A percentile compares a stretch with the other conserved stretches of the same genome.
Conservation (phyloP, 305 asterid species). For the Fraxinus sp. region DNA sequence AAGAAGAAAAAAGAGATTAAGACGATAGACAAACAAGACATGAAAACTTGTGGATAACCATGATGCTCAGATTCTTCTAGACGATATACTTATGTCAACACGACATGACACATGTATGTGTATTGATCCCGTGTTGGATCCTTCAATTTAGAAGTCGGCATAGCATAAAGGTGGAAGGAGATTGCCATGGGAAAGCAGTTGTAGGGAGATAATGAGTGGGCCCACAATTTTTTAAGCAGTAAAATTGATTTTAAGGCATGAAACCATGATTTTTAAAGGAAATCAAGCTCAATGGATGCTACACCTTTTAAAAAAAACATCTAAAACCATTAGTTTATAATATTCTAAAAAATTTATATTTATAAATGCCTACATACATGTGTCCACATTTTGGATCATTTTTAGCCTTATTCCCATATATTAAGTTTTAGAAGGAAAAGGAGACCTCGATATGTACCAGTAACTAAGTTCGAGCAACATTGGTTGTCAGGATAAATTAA, state of each 20-base stretch:
- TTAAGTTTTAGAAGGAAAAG: not conserved
- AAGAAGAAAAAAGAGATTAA: not conserved
- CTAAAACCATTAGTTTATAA: no score
- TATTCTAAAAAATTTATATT: no score
- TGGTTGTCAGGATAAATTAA: not conserved
- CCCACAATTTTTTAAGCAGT: not conserved
- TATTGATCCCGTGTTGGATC: not conserved
- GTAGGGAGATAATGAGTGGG: not conserved
- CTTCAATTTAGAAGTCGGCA: not conserved
- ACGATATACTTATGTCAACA: not conserved
- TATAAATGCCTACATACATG: no score
- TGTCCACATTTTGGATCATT: not conserved
- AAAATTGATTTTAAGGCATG: not conserved
- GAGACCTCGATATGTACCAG: not conserved
- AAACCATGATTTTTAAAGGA: no score
- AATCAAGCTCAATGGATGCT: no score
- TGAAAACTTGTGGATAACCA: not conserved
- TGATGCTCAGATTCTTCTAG: not conserved
- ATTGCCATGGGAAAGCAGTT: not conserved
- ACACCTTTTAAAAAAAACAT: no score
- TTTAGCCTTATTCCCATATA: not conserved
- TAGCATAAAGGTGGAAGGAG: not conserved
- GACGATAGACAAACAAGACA: not conserved
- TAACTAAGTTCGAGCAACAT: not conserved
- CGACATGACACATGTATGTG: not conserved